These are phyloP conservation scores for Neotropicomus parvogracilis DNA, from an alignment of 1,284 basidiomycete species.

Conservation along the genomic window DNA sequence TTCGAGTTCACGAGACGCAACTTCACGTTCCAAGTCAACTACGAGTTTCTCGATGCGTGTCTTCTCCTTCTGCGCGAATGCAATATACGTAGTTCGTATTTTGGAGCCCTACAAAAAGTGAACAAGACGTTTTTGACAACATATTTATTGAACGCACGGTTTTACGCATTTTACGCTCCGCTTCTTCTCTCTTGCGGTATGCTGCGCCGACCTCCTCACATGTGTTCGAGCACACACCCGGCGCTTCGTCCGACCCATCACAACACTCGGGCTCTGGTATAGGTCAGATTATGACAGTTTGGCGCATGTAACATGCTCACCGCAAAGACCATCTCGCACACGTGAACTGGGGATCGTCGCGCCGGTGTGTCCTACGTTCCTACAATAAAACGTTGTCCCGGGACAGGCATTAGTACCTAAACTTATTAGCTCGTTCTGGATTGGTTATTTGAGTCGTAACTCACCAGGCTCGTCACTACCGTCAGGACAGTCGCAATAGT, in stretches of 20 bases:
- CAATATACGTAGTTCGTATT: constrained; percentile 85
- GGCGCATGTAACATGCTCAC: constrained; percentile 45
- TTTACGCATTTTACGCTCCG: constrained; percentile 73
- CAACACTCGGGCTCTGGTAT: constrained; percentile 85
- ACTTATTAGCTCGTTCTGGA: constrained; percentile 5
- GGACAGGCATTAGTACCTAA: constrained; percentile 86
- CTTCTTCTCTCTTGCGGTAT: constrained; percentile 64
- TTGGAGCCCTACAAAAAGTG: constrained; percentile 69
- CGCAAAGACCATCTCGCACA: constrained; percentile 95
- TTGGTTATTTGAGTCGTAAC: constrained; percentile 2
- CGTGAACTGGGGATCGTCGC: constrained; percentile 73
- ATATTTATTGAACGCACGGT: constrained; percentile 52
- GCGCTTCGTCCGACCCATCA: constrained; percentile 92
- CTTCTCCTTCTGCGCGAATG: constrained; percentile 85
- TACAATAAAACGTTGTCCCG: constrained; percentile 79
- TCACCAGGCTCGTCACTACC: constrained; percentile 91
- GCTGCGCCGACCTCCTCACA: constrained; percentile 77
- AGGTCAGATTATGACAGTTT: constrained; percentile 4
- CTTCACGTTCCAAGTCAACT: constrained; percentile 51
- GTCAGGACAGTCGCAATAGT: constrained; percentile 92
- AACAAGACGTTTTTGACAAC: not conserved
- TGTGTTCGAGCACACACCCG: constrained; percentile 75
- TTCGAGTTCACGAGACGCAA: constrained; percentile 65
- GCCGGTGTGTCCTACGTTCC: constrained; percentile 87
- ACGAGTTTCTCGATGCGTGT: constrained; percentile 68